A percentile compares a stretch with the other conserved stretches of the same genome.
phyloP scores from a whole-genome alignment of 192 early-diverging fungal species.

The Linnemannia schmuckeri region DNA sequence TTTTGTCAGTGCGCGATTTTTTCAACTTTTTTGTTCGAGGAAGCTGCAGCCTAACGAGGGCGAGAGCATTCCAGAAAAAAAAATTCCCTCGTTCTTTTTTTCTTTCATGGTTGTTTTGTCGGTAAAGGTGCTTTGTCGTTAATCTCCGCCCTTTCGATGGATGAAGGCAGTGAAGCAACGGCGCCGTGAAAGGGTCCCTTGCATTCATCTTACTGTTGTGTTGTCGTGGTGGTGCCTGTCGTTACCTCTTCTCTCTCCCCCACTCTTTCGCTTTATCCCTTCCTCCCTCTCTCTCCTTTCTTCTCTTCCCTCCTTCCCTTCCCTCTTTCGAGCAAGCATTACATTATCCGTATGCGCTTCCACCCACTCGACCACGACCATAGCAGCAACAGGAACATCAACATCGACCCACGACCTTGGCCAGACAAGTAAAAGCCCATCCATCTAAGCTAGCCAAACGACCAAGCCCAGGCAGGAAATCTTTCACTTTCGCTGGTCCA shows the following conservation, averaged over 20 bases:
- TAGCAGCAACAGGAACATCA: background rate
- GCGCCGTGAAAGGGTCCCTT: background rate
- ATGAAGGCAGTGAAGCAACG: background rate
- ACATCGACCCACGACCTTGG: background rate
- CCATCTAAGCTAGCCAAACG: too few relatives aligned
- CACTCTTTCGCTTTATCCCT: background rate
- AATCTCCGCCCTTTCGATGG: background rate
- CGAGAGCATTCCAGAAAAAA: background rate
- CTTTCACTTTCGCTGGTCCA: too few relatives aligned
- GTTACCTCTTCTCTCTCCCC: background rate
- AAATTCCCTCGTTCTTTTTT: background rate
- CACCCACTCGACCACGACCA: too few relatives aligned
- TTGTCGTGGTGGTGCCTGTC: background rate
- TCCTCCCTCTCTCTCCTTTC: background rate
- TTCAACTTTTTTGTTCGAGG: background rate
- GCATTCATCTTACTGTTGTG: background rate
- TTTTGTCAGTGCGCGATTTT: constrained; percentile 1
- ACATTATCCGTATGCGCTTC: background rate
- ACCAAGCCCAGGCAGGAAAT: too few relatives aligned
- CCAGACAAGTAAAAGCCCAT: background rate
- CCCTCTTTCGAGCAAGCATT: background rate
- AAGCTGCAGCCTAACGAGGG: background rate
- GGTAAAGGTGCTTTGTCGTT: background rate
- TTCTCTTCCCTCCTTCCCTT: background rate
- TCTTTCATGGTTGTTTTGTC: background rate